A percentile compares a stretch with the other conserved stretches of the same genome.
Evolutionary conservation across 2,329 filamentous ascomycete genomes (phyloP).

Genomic region (Colletotrichum sp.): DNA sequence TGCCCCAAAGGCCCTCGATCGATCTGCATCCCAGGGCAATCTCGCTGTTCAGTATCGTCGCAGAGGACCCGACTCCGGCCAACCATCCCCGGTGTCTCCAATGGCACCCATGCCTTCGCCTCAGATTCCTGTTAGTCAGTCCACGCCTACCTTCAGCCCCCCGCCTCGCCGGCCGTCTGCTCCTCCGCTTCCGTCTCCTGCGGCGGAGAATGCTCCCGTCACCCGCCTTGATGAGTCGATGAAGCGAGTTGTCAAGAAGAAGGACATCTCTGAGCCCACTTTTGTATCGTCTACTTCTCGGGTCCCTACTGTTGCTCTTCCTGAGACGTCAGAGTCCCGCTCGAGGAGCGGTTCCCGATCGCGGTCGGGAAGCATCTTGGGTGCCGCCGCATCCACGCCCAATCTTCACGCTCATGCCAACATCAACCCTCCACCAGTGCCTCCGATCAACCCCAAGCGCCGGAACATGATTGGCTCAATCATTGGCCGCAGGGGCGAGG

Average conservation of each 20-base stretch:
- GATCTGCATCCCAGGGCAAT: slow-evolving; percentile 34
- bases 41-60: slow-evolving; percentile 34
- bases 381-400: slow-evolving; percentile 37
- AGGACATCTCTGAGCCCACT: slow-evolving; percentile 56
- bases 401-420: slow-evolving; percentile 35
- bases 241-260: slow-evolving; percentile 47
- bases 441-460: slow-evolving; percentile 64
- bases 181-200: slow-evolving; percentile 31
- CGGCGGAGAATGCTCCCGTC: slow-evolving; percentile 16
- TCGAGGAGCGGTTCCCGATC: slow-evolving; percentile 42
- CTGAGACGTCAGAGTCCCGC: slow-evolving; percentile 32
- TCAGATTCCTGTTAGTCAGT: slow-evolving; percentile 33
- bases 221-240: slow-evolving; percentile 40
- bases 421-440: slow-evolving; percentile 52
- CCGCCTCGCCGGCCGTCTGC: slow-evolving; percentile 36
- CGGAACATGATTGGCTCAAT: slow-evolving; percentile 46
- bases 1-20: slow-evolving; percentile 27
- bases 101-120: slow-evolving; percentile 37
- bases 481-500: slow-evolving; percentile 38
- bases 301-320: slow-evolving; percentile 46
- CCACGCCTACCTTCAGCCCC: slow-evolving; percentile 34
- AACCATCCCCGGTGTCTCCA: slow-evolving; percentile 52
- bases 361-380: slow-evolving; percentile 39
- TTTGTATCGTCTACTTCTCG: slow-evolving; percentile 52
- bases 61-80: slow-evolving; percentile 40